These are phyloP conservation scores for Puccinia hordei DNA, from an alignment of 1,284 basidiomycete species.

Conservation along the genomic window DNA sequence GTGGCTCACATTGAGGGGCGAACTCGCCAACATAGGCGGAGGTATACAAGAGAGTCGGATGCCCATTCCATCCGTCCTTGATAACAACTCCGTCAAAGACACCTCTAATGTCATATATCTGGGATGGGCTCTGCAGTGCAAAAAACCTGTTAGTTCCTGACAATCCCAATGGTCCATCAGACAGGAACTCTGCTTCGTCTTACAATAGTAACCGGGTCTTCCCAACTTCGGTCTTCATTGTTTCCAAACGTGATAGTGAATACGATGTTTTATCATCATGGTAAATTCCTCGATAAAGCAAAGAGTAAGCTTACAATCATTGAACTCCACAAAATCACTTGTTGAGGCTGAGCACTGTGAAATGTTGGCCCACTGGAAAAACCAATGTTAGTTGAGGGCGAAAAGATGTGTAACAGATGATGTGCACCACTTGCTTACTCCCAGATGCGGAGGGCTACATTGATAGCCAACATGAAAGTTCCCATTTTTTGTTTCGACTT, in stretches of 20 bases:
- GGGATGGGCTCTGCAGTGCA: constrained; percentile 48
- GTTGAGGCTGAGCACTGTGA: constrained; percentile 53
- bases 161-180: neutral
- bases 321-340: constrained; percentile 52
- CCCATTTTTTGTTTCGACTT: constrained; percentile 53
- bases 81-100: constrained; percentile 55
- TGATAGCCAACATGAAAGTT: constrained; percentile 54
- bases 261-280: neutral
- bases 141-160: neutral
- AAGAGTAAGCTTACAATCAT: constrained; percentile 46
- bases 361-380: constrained; percentile 54
- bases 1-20: constrained; percentile 50
- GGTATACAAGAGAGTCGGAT: constrained; percentile 55
- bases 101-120: constrained; percentile 55
- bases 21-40: constrained; percentile 52
- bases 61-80: constrained; percentile 52
- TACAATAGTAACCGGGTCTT: constrained; percentile 53
- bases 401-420: too few relatives aligned
- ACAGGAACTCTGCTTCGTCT: neutral
- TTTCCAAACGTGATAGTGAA: neutral
- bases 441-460: constrained; percentile 51
- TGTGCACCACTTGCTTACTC: too few relatives aligned
- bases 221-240: constrained; percentile 49
- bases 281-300: neutral
- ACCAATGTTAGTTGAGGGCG: too few relatives aligned